Evolutionary conservation across 768 basidiomycete genomes (phyloP), one percentile per base, ranked within the genome.

Genomic region (Trametes coccinea): DNA sequence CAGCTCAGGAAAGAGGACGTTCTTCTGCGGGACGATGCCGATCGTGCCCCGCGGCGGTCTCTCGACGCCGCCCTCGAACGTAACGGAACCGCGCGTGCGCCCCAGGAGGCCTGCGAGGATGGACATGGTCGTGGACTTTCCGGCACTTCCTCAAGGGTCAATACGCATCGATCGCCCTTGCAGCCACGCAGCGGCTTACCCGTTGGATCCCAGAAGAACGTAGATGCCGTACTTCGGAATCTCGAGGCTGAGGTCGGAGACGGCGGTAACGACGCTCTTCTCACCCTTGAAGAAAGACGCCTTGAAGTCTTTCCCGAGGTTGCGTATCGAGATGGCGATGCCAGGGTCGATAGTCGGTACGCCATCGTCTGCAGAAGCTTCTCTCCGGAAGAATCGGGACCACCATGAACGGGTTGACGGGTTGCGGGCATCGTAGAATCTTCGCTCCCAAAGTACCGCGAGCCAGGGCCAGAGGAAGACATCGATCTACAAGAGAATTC

Each of bases 11-110:
- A 92, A 90, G 2, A 93, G 77, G 4, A 93, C 90, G 66, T 93
- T 92, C 76, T 89, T 91, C 75, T 92, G 90, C 0, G 90, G 89
- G 0, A 90, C 89, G 59, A 93, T 86, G 2, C 91, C 90, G 16
- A 93, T 70, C 0, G 82, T 82, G 6, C 89, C 89, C 0, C 84
- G 84, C 4, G 86, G 77, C 6, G 87, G 86, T 31, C 76, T 76
- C 43, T 79, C 68, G 16, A 75, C 71, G 0, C 84, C 84, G 39
- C 84, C 84, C 66, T 82, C 83, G 59, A 79, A 82, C 0, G 78
- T 74, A 16, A 92, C 77, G 2, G 78, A 76, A 34, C 91, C 91
- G 29, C 78, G 74, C 4, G 83, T 86, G 17, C 79, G 81, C 5
- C 82, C 83, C 8, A 84, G 72, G 10, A 93, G 77, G 2, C 86